Conservation (phyloP, 768 basidiomycete species). For the Imleria badia region DNA sequence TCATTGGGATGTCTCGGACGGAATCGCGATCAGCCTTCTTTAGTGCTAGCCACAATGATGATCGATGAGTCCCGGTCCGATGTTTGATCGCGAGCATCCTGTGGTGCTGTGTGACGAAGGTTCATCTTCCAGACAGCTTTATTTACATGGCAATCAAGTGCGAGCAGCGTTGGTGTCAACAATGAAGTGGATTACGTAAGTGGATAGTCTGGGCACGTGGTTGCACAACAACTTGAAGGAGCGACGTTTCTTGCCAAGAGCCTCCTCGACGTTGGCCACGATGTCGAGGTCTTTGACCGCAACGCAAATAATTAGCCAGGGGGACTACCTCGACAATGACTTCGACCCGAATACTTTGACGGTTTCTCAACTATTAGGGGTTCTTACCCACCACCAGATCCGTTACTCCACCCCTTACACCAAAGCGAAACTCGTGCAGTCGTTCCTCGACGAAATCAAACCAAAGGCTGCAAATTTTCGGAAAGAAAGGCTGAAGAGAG, state of each 20-base stretch:
- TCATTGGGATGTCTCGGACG: constrained; percentile 12
- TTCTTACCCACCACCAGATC: constrained; percentile 76
- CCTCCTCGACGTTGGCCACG: constrained; percentile 22
- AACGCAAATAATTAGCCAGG: constrained; percentile 68
- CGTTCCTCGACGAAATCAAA: constrained; percentile 79
- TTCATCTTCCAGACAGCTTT: no score
- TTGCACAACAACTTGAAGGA: no score
- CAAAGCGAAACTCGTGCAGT: constrained; percentile 71
- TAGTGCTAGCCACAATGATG: background rate
- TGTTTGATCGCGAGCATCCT: background rate
- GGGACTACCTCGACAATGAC: constrained; percentile 76
- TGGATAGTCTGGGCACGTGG: constrained; percentile 10
- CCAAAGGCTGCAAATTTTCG: constrained; percentile 54
- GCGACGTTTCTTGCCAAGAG: no score
- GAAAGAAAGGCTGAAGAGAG: constrained; percentile 61
- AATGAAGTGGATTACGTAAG: constrained; percentile 2
- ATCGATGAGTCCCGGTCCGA: constrained; percentile 7
- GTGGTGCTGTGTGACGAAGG: background rate
- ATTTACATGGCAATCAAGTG: no score
- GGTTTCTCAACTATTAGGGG: constrained; percentile 76
- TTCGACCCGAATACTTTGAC: constrained; percentile 76
- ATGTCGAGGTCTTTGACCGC: constrained; percentile 77
- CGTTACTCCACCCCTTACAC: constrained; percentile 72
- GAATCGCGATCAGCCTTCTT: constrained; percentile 9
- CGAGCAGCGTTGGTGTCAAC: no score